phyloP scores from a whole-genome alignment of 768 basidiomycete genomes.

The Tulasnella sp. region DNA sequence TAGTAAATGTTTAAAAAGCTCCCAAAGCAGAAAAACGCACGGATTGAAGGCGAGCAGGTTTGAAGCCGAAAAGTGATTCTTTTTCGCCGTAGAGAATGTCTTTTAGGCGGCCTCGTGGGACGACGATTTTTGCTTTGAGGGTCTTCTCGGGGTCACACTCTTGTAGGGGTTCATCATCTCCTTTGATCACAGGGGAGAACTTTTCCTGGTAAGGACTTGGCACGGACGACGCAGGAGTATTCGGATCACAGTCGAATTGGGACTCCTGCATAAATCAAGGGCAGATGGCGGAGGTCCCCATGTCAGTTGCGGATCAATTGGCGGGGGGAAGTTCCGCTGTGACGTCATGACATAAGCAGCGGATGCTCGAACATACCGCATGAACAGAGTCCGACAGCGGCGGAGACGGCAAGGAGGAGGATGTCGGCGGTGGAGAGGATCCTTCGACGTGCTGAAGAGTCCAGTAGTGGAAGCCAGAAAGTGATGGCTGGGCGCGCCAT shows the following conservation, averaged over 20 bases:
- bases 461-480: conserved; percentile 19
- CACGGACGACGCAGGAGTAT: neutral
- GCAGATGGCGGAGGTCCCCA: neutral
- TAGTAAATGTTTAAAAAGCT: neutral
- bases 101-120: neutral
- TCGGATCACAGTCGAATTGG: neutral
- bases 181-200: conserved; percentile 2
- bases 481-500: conserved; percentile 15
- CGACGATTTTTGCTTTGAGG: neutral
- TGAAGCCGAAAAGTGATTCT: neutral
- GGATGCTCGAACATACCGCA: neutral
- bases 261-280: neutral
- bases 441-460: conserved; percentile 5
- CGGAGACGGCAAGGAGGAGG: neutral
- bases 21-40: neutral
- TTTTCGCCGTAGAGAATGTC: neutral
- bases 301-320: neutral
- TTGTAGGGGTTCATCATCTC: neutral
- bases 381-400: conserved; percentile 11
- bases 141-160: neutral
- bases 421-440: neutral
- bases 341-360: conserved; percentile 7
- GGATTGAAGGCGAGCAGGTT: neutral
- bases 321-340: neutral
- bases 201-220: neutral